These are phyloP conservation scores for Vitis amurensis DNA, from an alignment of 164 flowering plant genomes.

Conservation along the genomic window DNA sequence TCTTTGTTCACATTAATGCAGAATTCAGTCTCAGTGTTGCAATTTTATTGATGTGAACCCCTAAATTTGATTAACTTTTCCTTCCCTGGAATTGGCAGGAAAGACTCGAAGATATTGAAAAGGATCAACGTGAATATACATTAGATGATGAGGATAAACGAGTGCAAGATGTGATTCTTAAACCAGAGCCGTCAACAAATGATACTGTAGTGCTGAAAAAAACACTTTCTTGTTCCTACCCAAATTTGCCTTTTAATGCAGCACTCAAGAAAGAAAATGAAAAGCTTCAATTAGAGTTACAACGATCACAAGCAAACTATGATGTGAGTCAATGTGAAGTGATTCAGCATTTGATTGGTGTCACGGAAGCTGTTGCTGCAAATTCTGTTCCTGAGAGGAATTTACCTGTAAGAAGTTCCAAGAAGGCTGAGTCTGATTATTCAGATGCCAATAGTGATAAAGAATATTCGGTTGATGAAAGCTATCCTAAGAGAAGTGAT, in stretches of 20 bases:
- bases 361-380: slow-evolving; percentile 62
- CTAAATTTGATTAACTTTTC: neutral
- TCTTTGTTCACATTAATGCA: neutral
- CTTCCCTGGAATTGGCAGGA: slow-evolving; percentile 50
- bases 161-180: slow-evolving; percentile 70
- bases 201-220: slow-evolving; percentile 69
- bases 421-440: slow-evolving; percentile 39
- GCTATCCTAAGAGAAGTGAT: slow-evolving; percentile 33
- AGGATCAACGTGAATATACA: slow-evolving; percentile 88
- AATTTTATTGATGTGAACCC: neutral
- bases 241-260: slow-evolving; percentile 59
- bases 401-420: slow-evolving; percentile 39
- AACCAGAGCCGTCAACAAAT: slow-evolving; percentile 54
- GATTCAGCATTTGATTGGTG: slow-evolving; percentile 75
- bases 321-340: slow-evolving; percentile 80
- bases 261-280: slow-evolving; percentile 79
- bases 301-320: slow-evolving; percentile 69
- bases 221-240: slow-evolving; percentile 83
- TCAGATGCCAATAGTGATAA: slow-evolving; percentile 36
- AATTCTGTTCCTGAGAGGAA: slow-evolving; percentile 41
- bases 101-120: slow-evolving; percentile 76
- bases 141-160: slow-evolving; percentile 83
- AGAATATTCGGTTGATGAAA: slow-evolving; percentile 31
- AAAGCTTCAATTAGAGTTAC: slow-evolving; percentile 83
- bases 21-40: neutral